A percentile compares a stretch with the other conserved stretches of the same genome.
Conservation (phyloP, 768 basidiomycete genomes). For the Boletus reticulatus region DNA sequence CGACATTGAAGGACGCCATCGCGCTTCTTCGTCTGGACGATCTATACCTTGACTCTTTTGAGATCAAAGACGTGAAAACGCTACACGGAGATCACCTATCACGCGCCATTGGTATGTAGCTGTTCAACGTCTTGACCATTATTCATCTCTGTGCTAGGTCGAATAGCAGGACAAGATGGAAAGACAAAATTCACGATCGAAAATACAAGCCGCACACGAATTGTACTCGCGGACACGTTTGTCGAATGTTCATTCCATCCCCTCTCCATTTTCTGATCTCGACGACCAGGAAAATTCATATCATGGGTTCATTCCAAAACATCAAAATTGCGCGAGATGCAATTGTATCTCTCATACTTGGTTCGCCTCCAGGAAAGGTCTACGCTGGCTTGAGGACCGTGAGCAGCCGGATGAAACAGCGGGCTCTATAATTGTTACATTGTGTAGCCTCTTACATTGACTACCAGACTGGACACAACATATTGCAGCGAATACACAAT, state of each 20-base stretch:
- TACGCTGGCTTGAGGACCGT: conserved; percentile 90
- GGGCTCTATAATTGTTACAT: conserved; percentile 57
- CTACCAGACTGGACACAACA: not conserved
- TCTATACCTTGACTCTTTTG: conserved; percentile 96
- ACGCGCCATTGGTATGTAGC: conserved; percentile 84
- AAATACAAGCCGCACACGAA: conserved; percentile 95
- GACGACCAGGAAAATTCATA: conserved; percentile 84
- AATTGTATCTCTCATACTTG: conserved; percentile 91
- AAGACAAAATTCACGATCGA: conserved; percentile 99
- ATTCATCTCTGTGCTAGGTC: conserved; percentile 48
- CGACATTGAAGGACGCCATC: conserved; percentile 73
- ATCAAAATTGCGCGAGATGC: conserved; percentile 98
- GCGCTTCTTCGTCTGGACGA: conserved; percentile 95
- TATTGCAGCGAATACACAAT: not conserved
- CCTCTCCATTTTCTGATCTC: conserved; percentile 4
- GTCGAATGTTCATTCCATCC: conserved; percentile 28
- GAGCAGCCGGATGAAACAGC: conserved; percentile 90
- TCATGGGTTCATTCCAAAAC: conserved; percentile 97
- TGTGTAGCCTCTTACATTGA: conserved; percentile 8
- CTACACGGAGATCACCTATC: conserved; percentile 96
- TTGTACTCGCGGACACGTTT: conserved; percentile 96
- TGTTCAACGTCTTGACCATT: not conserved
- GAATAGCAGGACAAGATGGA: conserved; percentile 97
- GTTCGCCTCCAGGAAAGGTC: conserved; percentile 93
- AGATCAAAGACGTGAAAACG: conserved; percentile 99